Conservation (phyloP, 768 basidiomycete genomes). For the Suillus luteus region DNA sequence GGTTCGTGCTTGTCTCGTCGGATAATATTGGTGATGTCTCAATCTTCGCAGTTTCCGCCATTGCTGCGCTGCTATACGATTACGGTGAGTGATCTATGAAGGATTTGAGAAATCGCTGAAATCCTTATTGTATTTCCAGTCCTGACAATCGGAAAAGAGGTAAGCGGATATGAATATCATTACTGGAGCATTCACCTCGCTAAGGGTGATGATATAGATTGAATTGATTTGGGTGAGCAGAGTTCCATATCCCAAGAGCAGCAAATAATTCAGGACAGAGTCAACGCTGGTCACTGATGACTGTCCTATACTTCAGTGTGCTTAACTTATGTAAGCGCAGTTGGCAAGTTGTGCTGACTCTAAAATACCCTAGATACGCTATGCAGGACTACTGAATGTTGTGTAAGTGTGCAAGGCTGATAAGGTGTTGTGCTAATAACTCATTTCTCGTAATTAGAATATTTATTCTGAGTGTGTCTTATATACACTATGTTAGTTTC, state of each 20-base stretch:
- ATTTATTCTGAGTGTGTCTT: background rate
- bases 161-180: background rate
- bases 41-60: background rate
- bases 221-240: conserved; percentile 1
- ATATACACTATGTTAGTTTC: background rate
- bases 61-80: background rate
- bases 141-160: background rate
- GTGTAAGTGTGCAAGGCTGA: background rate
- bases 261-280: background rate
- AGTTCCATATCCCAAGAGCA: background rate
- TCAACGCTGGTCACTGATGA: background rate
- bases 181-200: background rate
- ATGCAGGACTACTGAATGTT: background rate
- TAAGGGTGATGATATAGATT: background rate
- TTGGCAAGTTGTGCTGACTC: background rate
- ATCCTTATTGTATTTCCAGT: background rate
- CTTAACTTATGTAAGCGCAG: background rate
- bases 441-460: background rate
- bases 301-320: background rate
- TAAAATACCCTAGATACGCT: background rate
- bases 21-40: background rate
- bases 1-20: background rate
- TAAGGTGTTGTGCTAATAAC: background rate
- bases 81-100: background rate
- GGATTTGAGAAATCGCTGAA: background rate